Percentiles rank a stretch among this genome's conserved stretches.
Evolutionary conservation across 306 rosid species (phyloP).

Genomic region (Quercus parvula): DNA sequence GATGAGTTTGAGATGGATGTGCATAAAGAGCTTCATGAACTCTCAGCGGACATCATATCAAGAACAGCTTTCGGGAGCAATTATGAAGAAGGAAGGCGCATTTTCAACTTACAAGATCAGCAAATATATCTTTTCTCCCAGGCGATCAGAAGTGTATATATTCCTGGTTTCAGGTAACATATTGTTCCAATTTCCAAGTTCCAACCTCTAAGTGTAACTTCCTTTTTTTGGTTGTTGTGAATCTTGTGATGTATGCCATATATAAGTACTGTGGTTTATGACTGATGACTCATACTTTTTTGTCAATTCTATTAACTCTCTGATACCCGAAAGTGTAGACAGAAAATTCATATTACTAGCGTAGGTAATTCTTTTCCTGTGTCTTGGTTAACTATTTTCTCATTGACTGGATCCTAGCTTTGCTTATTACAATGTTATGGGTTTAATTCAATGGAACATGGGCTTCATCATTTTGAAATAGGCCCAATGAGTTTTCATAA

Average conservation of each 20-base stretch:
- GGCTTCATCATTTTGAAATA: neutral
- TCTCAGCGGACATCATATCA: conserved; percentile 69
- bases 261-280: too few relatives aligned
- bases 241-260: neutral
- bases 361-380: too few relatives aligned
- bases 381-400: too few relatives aligned
- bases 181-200: neutral
- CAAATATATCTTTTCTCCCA: conserved; percentile 51
- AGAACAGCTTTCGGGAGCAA: conserved; percentile 76
- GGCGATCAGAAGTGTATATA: conserved; percentile 54
- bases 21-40: conserved; percentile 43
- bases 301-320: too few relatives aligned
- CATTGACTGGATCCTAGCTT: too few relatives aligned
- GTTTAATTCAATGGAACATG: neutral
- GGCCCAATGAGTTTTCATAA: neutral
- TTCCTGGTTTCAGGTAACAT: conserved; percentile 75
- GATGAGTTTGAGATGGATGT: conserved; percentile 67
- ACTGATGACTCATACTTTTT: too few relatives aligned
- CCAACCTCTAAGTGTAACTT: neutral
- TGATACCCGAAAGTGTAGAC: too few relatives aligned
- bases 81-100: conserved; percentile 63
- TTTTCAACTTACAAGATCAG: conserved; percentile 62
- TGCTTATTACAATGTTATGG: too few relatives aligned
- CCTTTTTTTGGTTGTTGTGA: neutral
- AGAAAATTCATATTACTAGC: too few relatives aligned